Conservation (phyloP, 2,329 filamentous ascomycete genomes). For the Basipetospora chlamydospora region DNA sequence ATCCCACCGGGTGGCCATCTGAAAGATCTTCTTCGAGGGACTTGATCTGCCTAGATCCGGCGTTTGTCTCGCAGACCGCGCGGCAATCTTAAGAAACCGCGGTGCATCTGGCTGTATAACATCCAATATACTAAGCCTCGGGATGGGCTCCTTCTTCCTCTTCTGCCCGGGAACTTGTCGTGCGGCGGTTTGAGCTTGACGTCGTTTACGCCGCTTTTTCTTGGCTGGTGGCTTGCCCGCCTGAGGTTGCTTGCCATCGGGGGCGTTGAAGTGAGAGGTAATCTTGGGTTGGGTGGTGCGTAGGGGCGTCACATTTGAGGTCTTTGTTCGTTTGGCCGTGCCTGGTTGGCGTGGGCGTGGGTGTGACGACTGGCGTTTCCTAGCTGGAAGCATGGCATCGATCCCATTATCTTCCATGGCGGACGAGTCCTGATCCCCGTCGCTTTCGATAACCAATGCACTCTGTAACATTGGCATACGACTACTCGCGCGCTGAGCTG, state of each 20-base stretch:
- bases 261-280: slow-evolving; percentile 13
- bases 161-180: slow-evolving; percentile 5
- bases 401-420: slow-evolving; percentile 36
- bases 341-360: slow-evolving; percentile 13
- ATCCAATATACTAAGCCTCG: slow-evolving; percentile 46
- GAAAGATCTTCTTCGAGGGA: slow-evolving; percentile 40
- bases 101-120: slow-evolving; percentile 38
- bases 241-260: background rate
- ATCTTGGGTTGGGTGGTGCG: slow-evolving; percentile 18
- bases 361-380: slow-evolving; percentile 23
- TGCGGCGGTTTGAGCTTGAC: slow-evolving; percentile 7
- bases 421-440: slow-evolving; percentile 21
- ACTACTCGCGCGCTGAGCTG: background rate
- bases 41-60: slow-evolving; percentile 37
- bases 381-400: slow-evolving; percentile 32
- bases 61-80: slow-evolving; percentile 36
- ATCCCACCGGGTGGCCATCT: slow-evolving; percentile 45
- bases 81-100: slow-evolving; percentile 45
- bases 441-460: slow-evolving; percentile 9
- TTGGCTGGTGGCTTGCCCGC: background rate
- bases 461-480: background rate
- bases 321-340: slow-evolving; percentile 13
- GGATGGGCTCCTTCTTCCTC: slow-evolving; percentile 16
- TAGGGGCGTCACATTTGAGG: slow-evolving; percentile 11
- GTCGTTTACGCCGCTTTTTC: background rate